Evolutionary conservation across 208 protist species (phyloP), one percentile per base, ranked within the genome.

Genomic region (Strigomonas culicis): DNA sequence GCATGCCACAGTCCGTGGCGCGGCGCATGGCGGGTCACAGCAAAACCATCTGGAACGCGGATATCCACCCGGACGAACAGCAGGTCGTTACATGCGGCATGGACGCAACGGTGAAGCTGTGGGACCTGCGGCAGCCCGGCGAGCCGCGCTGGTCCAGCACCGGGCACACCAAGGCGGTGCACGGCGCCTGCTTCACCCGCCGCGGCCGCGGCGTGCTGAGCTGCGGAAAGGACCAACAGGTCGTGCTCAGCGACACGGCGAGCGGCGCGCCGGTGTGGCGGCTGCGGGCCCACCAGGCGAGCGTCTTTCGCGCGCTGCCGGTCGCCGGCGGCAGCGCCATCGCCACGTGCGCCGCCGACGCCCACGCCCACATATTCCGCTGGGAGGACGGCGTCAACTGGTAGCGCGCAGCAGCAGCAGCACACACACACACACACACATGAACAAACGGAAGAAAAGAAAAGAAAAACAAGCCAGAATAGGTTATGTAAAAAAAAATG

Each of bases 21-120:
- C 63, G 70, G 25, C 70, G 74, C 0, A 76, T 87, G 21, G 44
- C 63, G 7, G 88, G 84, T 3, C 84, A 90, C 62, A 74, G 34
- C 0, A 74, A 60, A 32, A 94, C 88, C 0, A 47, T 94, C 28
- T 94, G 88, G 85, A 69, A 76, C 34, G 64, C 70, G 4, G 75
- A 84, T 24, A 77, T 82, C 39, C 77, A 80, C 15, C 59, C 30
- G 52, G 52, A 15, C 66, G 19, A 22, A 52, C 50, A 22, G 3
- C 28, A 41, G 27, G 31, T 52, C 27, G 74, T 66, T 1, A 75
- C 81, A 25, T 65, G 66, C 36, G 83, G 88, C n/a, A 90, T 90
- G 60, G 88, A 94, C 77, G 56, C 25, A 49, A 80, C 71, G 21
- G 60, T 88, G 21, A 72, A 66, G 13, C 61, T 92, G 28, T 94